Percentiles rank a stretch among this genome's conserved stretches.
Conservation (phyloP, 164 flowering plant genomes). For the Nelumbo lutea region DNA sequence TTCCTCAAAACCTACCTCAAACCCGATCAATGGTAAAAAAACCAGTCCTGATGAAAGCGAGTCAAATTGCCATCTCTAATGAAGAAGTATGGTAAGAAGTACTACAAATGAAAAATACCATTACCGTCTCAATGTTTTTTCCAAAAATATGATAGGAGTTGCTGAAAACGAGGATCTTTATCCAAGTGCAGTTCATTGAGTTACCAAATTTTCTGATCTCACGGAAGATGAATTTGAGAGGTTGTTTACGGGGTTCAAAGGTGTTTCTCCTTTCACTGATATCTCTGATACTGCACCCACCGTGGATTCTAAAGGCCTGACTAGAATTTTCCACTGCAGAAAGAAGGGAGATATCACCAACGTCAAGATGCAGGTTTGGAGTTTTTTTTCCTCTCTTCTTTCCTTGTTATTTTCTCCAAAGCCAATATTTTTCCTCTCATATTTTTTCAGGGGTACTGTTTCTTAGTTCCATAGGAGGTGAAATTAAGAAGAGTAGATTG, state of each 20-base stretch:
- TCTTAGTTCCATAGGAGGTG: too few relatives aligned
- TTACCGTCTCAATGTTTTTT: conserved; percentile 62
- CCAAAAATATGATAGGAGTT: conserved; percentile 54
- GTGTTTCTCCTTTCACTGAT: conserved; percentile 11
- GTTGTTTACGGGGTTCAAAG: conserved; percentile 42
- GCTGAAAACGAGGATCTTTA: conserved; percentile 72
- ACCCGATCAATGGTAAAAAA: too few relatives aligned
- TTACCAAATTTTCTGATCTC: conserved; percentile 78
- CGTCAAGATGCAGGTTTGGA: conserved; percentile 69
- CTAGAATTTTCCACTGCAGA: conserved; percentile 78
- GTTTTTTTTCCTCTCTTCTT: background rate
- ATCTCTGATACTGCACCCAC: conserved; percentile 12
- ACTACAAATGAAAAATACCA: conserved; percentile 61
- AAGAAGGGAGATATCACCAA: conserved; percentile 83
- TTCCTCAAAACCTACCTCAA: too few relatives aligned
- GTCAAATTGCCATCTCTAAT: conserved; percentile 6
- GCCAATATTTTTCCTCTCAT: too few relatives aligned
- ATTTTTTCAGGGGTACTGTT: too few relatives aligned
- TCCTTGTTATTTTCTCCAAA: too few relatives aligned
- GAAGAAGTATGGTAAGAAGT: conserved; percentile 48
- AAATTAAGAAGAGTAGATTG: too few relatives aligned
- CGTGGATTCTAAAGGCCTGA: conserved; percentile 44
- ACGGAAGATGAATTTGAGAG: conserved; percentile 67
- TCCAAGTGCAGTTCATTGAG: conserved; percentile 77
- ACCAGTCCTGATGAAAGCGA: too few relatives aligned